These are phyloP conservation scores for Cyclotella choctawhatcheeana DNA, from an alignment of 108 stramenopile species.

Conservation along the genomic window DNA sequence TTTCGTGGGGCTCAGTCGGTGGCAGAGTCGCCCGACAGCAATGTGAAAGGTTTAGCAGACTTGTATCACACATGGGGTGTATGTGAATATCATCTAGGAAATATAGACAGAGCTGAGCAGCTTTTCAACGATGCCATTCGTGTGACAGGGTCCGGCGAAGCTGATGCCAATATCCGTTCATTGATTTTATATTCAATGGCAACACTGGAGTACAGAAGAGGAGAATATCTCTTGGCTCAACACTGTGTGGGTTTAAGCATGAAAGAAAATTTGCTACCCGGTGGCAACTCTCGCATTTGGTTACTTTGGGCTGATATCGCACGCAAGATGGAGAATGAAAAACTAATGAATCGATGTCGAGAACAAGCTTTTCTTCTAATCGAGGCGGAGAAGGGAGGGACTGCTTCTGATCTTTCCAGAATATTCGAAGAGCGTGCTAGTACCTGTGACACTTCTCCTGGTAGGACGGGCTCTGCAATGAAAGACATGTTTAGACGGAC, in stretches of 20 bases:
- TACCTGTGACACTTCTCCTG: conserved; percentile 17
- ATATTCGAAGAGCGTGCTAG: conserved; percentile 29
- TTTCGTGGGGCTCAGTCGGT: conserved; percentile 61
- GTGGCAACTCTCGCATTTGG: conserved; percentile 66
- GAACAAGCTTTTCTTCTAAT: conserved; percentile 41
- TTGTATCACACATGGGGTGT: conserved; percentile 76
- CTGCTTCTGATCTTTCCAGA: conserved; percentile 38
- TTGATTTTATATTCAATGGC: conserved; percentile 74
- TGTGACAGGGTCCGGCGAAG: conserved; percentile 52
- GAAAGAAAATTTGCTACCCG: conserved; percentile 68
- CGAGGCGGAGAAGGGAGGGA: conserved; percentile 47
- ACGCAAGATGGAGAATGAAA: conserved; percentile 56
- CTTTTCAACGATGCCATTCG: conserved; percentile 80
- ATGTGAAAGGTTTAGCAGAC: conserved; percentile 47
- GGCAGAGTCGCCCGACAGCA: conserved; percentile 24
- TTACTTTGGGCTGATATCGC: conserved; percentile 76
- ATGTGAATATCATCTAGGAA: conserved; percentile 74
- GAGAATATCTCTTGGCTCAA: conserved; percentile 70
- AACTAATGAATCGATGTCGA: conserved; percentile 55
- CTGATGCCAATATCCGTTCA: conserved; percentile 53
- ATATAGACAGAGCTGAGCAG: conserved; percentile 54
- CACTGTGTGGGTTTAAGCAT: conserved; percentile 76
- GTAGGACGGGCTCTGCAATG: conserved; percentile 43
- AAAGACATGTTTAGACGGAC: conserved; percentile 50
- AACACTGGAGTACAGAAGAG: conserved; percentile 53